Percentiles rank a stretch among this genome's conserved stretches.
Conservation (phyloP, 2,329 filamentous ascomycete species). For the Teratosphaeria epicoccoides region DNA sequence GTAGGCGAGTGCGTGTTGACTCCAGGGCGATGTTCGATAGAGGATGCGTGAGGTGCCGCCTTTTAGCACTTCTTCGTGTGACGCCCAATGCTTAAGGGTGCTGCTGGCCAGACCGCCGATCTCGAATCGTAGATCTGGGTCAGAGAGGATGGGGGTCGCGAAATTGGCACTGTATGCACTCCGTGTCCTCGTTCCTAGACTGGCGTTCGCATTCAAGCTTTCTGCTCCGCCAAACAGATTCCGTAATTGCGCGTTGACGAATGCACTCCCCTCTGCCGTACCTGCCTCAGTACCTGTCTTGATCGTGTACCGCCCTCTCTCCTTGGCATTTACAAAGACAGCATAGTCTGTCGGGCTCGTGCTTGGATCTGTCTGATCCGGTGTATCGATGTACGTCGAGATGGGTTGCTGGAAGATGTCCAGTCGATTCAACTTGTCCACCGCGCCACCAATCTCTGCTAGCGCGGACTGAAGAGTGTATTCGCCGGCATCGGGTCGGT, state of each 20-base stretch:
- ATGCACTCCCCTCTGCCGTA: conserved; percentile 87
- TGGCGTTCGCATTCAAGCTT: conserved; percentile 75
- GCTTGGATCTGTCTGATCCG: conserved; percentile 56
- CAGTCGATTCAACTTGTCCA: conserved; percentile 66
- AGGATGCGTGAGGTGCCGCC: conserved; percentile 66
- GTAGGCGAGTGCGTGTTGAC: conserved; percentile 69
- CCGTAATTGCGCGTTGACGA: conserved; percentile 73
- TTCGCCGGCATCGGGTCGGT: conserved; percentile 31
- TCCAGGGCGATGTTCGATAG: conserved; percentile 53
- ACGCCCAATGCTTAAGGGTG: conserved; percentile 84
- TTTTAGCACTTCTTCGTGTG: conserved; percentile 79
- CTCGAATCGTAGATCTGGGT: conserved; percentile 70
- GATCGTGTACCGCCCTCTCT: conserved; percentile 73
- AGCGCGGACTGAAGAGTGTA: conserved; percentile 76
- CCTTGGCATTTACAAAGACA: conserved; percentile 64
- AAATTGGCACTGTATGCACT: conserved; percentile 85
- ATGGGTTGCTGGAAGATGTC: conserved; percentile 82
- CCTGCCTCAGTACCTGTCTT: conserved; percentile 93
- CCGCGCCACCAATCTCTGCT: conserved; percentile 56
- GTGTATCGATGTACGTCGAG: conserved; percentile 69
- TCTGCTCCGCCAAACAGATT: conserved; percentile 95
- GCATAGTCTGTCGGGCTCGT: conserved; percentile 69
- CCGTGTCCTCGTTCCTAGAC: conserved; percentile 77
- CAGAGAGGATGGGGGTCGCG: conserved; percentile 69
- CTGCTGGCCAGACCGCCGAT: conserved; percentile 72